These are phyloP conservation scores for Pneumocystis carinii DNA, from an alignment of 1,139 yeast genomes.

Conservation along the genomic window DNA sequence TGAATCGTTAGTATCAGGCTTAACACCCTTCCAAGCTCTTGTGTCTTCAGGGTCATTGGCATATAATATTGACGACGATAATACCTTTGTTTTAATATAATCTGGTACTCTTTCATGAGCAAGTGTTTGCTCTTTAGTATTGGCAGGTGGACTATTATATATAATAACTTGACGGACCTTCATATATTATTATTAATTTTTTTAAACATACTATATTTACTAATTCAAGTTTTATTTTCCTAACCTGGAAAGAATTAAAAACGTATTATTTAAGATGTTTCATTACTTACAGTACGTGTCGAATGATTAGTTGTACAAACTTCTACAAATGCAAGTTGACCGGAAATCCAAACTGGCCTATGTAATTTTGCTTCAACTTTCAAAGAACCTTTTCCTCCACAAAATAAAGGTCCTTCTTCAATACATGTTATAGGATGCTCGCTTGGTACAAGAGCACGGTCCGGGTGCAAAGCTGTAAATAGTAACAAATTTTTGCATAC, in stretches of 20 bases:
- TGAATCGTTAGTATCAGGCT: conserved; percentile 6
- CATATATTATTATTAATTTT: not conserved
- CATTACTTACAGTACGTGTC: conserved; percentile 4
- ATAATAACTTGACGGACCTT: conserved; percentile 7
- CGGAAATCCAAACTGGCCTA: conserved; percentile 10
- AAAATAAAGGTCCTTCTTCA: conserved; percentile 6
- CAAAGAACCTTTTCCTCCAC: conserved; percentile 9
- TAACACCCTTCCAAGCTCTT: conserved; percentile 9
- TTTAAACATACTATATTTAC: not conserved
- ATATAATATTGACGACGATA: conserved; percentile 5
- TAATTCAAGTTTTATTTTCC: not conserved
- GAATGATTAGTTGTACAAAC: conserved; percentile 9
- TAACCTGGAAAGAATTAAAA: not conserved
- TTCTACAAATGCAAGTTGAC: conserved; percentile 9
- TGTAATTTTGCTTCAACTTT: conserved; percentile 10
- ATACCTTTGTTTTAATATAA: conserved; percentile 4
- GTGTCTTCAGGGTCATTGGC: not conserved
- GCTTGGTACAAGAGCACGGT: conserved; percentile 8
- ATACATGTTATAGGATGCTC: conserved; percentile 7
- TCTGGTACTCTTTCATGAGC: conserved; percentile 7
- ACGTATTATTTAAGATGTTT: not conserved
- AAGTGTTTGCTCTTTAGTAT: conserved; percentile 8
- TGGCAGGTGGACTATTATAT: conserved; percentile 9
- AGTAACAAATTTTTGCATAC: conserved; percentile 5
- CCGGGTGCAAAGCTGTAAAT: conserved; percentile 8